Conservation (phyloP, 2,329 filamentous ascomycete species). For the Calonectria ilicicola region DNA sequence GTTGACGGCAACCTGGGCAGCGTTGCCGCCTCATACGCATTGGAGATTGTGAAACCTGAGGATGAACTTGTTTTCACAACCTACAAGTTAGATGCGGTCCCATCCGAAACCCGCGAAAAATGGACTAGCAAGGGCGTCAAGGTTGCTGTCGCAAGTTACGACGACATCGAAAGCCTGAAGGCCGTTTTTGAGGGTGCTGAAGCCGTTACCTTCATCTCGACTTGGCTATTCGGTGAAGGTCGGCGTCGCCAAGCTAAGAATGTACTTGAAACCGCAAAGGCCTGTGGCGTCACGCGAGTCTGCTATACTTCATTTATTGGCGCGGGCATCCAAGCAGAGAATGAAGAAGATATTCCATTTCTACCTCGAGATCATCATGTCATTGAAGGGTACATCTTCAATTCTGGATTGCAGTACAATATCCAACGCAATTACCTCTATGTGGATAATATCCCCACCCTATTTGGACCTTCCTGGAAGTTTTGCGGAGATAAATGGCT, state of each 20-base stretch:
- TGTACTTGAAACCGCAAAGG: slow-evolving; percentile 38
- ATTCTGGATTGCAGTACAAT: slow-evolving; percentile 35
- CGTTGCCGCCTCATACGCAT: slow-evolving; percentile 36
- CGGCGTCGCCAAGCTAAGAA: slow-evolving; percentile 34
- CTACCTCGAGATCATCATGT: slow-evolving; percentile 39
- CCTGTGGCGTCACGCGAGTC: slow-evolving; percentile 35
- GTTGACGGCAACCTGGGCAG: slow-evolving; percentile 40
- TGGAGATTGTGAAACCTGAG: slow-evolving; percentile 34
- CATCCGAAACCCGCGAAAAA: slow-evolving; percentile 21
- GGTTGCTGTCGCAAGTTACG: slow-evolving; percentile 34
- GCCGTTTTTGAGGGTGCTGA: slow-evolving; percentile 39
- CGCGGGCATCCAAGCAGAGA: slow-evolving; percentile 38
- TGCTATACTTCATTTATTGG: slow-evolving; percentile 41
- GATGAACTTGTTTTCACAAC: slow-evolving; percentile 40
- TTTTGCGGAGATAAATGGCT: slow-evolving; percentile 40
- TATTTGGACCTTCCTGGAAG: slow-evolving; percentile 36
- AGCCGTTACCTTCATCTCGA: slow-evolving; percentile 39
- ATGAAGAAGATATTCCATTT: slow-evolving; percentile 41
- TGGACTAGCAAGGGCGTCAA: slow-evolving; percentile 39
- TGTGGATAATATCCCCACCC: slow-evolving; percentile 36
- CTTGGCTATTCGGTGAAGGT: slow-evolving; percentile 39
- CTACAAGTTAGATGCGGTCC: slow-evolving; percentile 37
- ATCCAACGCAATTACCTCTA: slow-evolving; percentile 42
- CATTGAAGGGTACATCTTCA: slow-evolving; percentile 38
- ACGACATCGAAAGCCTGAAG: slow-evolving; percentile 38